A percentile compares a stretch with the other conserved stretches of the same genome.
Conservation (phyloP, 169 alveolate species). For the Eimeria necatrix region DNA sequence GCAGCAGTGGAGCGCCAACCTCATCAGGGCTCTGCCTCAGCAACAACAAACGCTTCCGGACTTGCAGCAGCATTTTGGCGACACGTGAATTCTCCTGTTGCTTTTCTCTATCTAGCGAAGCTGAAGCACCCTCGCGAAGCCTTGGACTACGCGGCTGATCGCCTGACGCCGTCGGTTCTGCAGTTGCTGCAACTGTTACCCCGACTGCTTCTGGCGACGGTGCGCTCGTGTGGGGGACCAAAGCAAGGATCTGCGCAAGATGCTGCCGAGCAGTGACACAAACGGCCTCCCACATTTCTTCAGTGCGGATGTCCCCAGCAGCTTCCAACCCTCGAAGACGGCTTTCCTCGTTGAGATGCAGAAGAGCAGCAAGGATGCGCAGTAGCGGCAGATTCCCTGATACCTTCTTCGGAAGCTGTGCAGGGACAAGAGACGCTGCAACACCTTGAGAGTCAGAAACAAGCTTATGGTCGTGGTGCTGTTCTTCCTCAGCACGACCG, state of each 20-base stretch:
- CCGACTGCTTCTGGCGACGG: neutral
- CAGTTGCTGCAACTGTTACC: neutral
- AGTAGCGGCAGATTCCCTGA: neutral
- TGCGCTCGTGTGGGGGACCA: neutral
- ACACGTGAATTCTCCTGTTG: neutral
- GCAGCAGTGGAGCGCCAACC: neutral
- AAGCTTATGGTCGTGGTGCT: neutral
- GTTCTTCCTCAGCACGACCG: neutral
- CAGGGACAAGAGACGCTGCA: neutral
- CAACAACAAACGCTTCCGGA: neutral
- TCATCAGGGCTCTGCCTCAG: conserved; percentile 31
- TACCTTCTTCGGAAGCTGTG: neutral
- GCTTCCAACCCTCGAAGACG: neutral
- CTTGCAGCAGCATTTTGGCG: neutral
- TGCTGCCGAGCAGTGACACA: neutral
- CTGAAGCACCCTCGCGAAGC: neutral
- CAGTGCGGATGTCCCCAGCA: conserved; percentile 13
- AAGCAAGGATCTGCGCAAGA: neutral
- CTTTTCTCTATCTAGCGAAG: neutral
- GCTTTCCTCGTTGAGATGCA: neutral
- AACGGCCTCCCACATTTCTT: neutral
- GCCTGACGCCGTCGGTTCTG: neutral
- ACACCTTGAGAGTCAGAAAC: neutral
- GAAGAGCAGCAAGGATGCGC: neutral
- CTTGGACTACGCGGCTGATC: neutral